These are phyloP conservation scores for Pterocarpus santalinus DNA, from an alignment of 306 rosid genomes.

Conservation along the genomic window DNA sequence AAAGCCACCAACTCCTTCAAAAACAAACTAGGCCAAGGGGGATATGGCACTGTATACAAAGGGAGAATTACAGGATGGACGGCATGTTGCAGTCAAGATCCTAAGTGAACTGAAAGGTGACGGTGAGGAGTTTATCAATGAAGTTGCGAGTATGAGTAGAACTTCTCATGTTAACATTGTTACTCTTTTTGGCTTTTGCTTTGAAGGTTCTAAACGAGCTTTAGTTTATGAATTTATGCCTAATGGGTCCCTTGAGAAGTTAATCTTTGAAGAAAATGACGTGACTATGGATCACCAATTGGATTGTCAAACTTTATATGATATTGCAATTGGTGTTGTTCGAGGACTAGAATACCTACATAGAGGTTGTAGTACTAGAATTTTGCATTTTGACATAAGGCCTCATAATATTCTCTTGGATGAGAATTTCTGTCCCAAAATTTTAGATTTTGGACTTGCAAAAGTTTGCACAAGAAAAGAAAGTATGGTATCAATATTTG, in stretches of 20 bases:
- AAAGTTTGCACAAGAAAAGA: constrained; percentile 50
- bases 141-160: neutral
- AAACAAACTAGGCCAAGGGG: constrained; percentile 47
- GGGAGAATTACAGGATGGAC: constrained; percentile 24
- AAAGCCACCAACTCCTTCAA: constrained; percentile 23
- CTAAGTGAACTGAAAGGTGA: constrained; percentile 16
- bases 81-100: constrained; percentile 45
- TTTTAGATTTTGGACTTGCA: constrained; percentile 61
- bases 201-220: constrained; percentile 40
- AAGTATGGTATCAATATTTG: constrained; percentile 46
- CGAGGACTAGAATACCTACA: constrained; percentile 60
- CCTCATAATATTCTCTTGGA: constrained; percentile 56
- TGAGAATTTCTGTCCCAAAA: constrained; percentile 49
- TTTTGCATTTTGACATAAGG: constrained; percentile 60
- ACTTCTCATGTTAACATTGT: constrained; percentile 10
- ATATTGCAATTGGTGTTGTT: constrained; percentile 56
- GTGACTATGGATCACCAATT: neutral
- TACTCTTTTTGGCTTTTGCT: constrained; percentile 3
- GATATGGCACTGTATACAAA: constrained; percentile 44
- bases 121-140: constrained; percentile 43
- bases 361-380: constrained; percentile 53
- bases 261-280: constrained; percentile 42
- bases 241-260: constrained; percentile 62
- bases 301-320: constrained; percentile 44
- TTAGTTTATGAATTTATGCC: constrained; percentile 58